A percentile compares a stretch with the other conserved stretches of the same genome.
phyloP scores from a whole-genome alignment of 345 rosid genomes.

The Citrus sp. region DNA sequence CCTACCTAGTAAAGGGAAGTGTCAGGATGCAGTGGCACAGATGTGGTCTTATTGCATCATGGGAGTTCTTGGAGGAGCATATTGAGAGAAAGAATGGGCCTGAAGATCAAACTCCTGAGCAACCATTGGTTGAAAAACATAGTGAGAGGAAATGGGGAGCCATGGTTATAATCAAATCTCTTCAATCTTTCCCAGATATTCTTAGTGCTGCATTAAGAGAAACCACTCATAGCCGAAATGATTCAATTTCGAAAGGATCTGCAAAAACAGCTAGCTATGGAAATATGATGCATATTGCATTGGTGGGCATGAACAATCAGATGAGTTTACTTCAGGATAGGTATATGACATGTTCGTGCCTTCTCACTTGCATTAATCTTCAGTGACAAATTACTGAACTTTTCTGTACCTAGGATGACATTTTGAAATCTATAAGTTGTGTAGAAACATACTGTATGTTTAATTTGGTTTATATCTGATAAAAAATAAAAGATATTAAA shows the following conservation, averaged over 20 bases:
- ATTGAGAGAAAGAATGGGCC: conserved; percentile 56
- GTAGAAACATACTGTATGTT: background rate
- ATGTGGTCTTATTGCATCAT: conserved; percentile 93
- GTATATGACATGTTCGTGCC: conserved; percentile 33
- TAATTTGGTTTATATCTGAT: background rate
- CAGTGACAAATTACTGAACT: background rate
- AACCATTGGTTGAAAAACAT: conserved; percentile 61
- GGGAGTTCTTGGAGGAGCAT: conserved; percentile 98
- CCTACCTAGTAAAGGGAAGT: conserved; percentile 90
- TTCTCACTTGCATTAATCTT: conserved; percentile 7
- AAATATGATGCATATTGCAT: conserved; percentile 96
- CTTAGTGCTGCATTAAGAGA: conserved; percentile 75
- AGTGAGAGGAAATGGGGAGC: conserved; percentile 92
- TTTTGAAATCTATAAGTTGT: background rate
- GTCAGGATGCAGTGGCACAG: conserved; percentile 99
- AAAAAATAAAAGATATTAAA: background rate
- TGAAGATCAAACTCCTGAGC: conserved; percentile 53
- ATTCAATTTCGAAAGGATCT: conserved; percentile 35
- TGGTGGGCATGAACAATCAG: conserved; percentile 95
- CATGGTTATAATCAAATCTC: conserved; percentile 95
- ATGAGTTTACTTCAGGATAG: conserved; percentile 99
- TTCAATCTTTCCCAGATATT: conserved; percentile 75
- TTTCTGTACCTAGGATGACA: background rate
- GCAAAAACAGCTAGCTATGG: conserved; percentile 50
- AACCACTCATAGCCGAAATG: conserved; percentile 58